A percentile compares a stretch with the other conserved stretches of the same genome.
phyloP scores from a whole-genome alignment of 2,329 filamentous ascomycete species.

The Fusarium camptoceras region DNA sequence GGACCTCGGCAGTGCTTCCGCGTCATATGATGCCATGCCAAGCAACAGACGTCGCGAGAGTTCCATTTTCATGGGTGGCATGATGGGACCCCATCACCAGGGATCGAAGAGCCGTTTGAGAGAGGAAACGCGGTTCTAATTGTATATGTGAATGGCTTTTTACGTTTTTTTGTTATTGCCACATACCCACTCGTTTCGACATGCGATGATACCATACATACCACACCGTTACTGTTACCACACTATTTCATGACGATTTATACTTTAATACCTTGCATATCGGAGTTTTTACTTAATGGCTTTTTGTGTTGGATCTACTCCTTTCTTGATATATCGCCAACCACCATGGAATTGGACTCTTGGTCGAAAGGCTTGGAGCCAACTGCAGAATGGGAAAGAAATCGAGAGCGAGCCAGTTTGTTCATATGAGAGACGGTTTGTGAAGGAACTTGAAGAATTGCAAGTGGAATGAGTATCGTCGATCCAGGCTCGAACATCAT shows the following conservation, averaged over 20 bases:
- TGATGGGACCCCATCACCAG: conserved; percentile 62
- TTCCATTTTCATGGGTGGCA: conserved; percentile 66
- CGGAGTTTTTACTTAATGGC: conserved; percentile 20
- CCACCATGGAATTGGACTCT: not conserved
- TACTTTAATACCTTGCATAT: conserved; percentile 42
- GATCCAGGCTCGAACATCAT: conserved; percentile 8
- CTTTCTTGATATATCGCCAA: conserved; percentile 18
- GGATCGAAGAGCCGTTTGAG: conserved; percentile 65
- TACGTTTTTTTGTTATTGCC: conserved; percentile 45
- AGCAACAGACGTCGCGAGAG: conserved; percentile 69
- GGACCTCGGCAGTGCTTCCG: conserved; percentile 39
- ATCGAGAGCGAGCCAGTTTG: not conserved
- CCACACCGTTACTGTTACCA: conserved; percentile 4
- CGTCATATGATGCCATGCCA: conserved; percentile 57
- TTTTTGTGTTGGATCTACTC: conserved; percentile 19
- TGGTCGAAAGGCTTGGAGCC: not conserved
- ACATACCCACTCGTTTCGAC: conserved; percentile 51
- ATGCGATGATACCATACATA: conserved; percentile 47
- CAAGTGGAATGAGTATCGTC: conserved; percentile 4
- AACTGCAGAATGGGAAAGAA: not conserved
- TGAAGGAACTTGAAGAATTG: not conserved
- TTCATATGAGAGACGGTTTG: not conserved
- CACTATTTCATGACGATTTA: conserved; percentile 41
- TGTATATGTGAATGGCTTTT: conserved; percentile 39
- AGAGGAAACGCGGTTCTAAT: conserved; percentile 64